Percentiles rank a stretch among this genome's conserved stretches.
These are phyloP conservation scores for Ganoderma resinaceum DNA, from an alignment of 1,284 basidiomycete genomes.

Conservation along the genomic window DNA sequence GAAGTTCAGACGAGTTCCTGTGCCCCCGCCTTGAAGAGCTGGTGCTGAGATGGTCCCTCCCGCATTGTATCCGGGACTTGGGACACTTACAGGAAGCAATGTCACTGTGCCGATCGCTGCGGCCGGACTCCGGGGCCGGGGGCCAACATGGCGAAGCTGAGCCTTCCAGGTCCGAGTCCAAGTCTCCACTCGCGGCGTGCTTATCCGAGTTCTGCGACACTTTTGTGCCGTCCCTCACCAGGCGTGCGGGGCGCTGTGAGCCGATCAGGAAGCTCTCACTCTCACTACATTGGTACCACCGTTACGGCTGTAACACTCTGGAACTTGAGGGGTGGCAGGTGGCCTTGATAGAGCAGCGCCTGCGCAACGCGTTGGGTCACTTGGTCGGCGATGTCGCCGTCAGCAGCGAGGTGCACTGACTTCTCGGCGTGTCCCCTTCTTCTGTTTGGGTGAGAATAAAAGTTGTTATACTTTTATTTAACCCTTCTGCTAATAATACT, in stretches of 20 bases:
- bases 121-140: no score
- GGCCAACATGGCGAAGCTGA: no score
- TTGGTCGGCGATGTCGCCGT: background rate
- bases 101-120: no score
- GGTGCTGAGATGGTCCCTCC: background rate
- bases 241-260: background rate
- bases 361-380: background rate
- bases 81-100: no score
- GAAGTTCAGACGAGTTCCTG: background rate
- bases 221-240: background rate
- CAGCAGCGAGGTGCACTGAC: no score
- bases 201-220: background rate
- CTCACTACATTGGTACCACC: background rate
- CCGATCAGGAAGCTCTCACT: background rate
- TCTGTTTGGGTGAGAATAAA: no score
- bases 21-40: background rate
- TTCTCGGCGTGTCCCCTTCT: no score
- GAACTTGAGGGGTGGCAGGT: background rate
- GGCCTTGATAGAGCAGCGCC: background rate
- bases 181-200: background rate
- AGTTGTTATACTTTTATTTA: no score
- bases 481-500: no score
- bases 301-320: background rate
- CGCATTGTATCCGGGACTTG: no score
- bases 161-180: no score